Evolutionary conservation across 495 filamentous ascomycete genomes (phyloP).

Genomic region (Penicillium roqueforti): DNA sequence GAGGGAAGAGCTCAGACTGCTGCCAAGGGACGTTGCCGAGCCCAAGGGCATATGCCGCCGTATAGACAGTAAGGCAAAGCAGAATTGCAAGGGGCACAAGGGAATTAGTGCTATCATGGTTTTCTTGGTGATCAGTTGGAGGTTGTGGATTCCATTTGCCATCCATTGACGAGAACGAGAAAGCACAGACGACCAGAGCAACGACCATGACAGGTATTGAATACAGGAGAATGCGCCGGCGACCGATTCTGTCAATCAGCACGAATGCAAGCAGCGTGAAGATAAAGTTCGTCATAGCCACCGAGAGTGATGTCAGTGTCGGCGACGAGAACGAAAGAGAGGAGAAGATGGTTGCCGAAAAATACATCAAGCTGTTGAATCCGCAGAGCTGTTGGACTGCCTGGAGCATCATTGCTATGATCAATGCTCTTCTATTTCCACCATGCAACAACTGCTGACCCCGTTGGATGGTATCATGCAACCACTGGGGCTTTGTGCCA

Average conservation of each 20-base stretch:
- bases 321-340: conserved; percentile 75
- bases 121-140: conserved; percentile 2
- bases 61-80: conserved; percentile 72
- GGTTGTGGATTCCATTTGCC: conserved; percentile 22
- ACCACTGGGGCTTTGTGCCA: conserved; percentile 23
- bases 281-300: conserved; percentile 78
- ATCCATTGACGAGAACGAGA: conserved; percentile 60
- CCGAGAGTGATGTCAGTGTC: conserved; percentile 73
- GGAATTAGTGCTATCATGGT: conserved; percentile 5
- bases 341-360: conserved; percentile 84
- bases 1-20: conserved; percentile 84
- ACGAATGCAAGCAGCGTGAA: conserved; percentile 74
- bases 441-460: conserved; percentile 54
- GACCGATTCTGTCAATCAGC: conserved; percentile 75
- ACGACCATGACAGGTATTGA: conserved; percentile 82
- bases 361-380: conserved; percentile 96
- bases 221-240: conserved; percentile 73
- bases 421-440: conserved; percentile 71
- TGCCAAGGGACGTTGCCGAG: conserved; percentile 93
- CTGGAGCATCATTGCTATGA: conserved; percentile 81
- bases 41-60: conserved; percentile 80
- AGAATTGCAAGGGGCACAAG: conserved; percentile 53
- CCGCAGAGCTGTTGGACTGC: conserved; percentile 87
- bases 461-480: conserved; percentile 33
- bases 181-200: conserved; percentile 62